Percentiles rank a stretch among this genome's conserved stretches.
phyloP scores from a whole-genome alignment of 2,329 filamentous ascomycete genomes.

The Gremmenia infestans region DNA sequence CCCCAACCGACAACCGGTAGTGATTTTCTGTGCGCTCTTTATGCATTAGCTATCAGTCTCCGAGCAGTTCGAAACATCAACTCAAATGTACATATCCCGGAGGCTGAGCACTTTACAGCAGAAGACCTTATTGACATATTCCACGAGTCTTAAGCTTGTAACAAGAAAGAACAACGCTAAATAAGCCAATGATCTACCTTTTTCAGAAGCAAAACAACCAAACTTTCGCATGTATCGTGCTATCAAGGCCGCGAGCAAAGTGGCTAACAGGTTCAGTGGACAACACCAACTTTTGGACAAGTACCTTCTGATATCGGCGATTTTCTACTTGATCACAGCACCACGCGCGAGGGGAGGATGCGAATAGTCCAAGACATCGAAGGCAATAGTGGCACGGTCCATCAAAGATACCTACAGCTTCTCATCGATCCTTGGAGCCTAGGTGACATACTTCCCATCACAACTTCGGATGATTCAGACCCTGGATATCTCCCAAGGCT shows the following conservation, averaged over 20 bases:
- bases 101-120: neutral
- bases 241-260: neutral
- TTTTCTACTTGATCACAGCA: neutral
- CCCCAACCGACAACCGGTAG: neutral
- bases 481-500: neutral
- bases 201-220: neutral
- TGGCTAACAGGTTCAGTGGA: neutral
- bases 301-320: neutral
- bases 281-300: neutral
- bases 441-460: neutral
- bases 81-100: neutral
- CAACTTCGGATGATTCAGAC: neutral
- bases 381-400: neutral
- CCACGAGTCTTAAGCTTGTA: neutral
- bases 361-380: neutral
- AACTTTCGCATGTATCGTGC: neutral
- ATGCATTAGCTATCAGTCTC: neutral
- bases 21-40: neutral
- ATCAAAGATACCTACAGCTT: neutral
- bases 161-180: neutral
- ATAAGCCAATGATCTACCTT: neutral
- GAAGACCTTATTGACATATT: neutral
- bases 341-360: neutral
- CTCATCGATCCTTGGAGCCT: neutral
- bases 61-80: neutral